These are phyloP conservation scores for Glarea lozoyensis DNA, from an alignment of 495 filamentous ascomycete species.

Conservation along the genomic window DNA sequence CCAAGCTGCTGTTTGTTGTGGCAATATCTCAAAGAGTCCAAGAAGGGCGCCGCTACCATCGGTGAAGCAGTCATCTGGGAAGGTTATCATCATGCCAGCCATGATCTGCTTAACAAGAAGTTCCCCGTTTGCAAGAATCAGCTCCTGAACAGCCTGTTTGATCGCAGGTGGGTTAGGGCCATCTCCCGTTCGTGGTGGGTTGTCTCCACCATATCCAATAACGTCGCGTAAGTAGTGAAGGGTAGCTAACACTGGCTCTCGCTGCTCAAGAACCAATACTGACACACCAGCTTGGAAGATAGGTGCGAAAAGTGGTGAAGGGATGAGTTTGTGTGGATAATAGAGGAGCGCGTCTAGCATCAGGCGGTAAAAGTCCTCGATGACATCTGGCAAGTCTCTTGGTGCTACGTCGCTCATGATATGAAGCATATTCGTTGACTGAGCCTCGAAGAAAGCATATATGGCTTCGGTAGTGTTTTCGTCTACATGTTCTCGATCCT, in stretches of 20 bases:
- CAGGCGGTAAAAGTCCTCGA: conserved; percentile 97
- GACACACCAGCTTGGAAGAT: conserved; percentile 82
- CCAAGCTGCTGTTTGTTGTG: conserved; percentile 67
- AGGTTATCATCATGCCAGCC: conserved; percentile 98
- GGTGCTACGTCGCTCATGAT: conserved; percentile 81
- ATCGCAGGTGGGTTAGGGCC: conserved; percentile 51
- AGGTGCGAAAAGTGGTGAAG: conserved; percentile 63
- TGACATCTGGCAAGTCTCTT: conserved; percentile 88
- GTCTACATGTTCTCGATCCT: conserved; percentile 78
- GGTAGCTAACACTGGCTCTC: conserved; percentile 80
- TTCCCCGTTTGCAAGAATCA: conserved; percentile 66
- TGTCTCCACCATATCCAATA: conserved; percentile 74
- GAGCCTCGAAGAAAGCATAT: conserved; percentile 89
- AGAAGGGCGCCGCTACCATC: conserved; percentile 91
- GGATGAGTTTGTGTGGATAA: conserved; percentile 74
- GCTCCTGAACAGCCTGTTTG: conserved; percentile 59
- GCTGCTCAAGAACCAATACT: conserved; percentile 78
- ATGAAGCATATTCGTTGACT: conserved; percentile 77
- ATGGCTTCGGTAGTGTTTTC: conserved; percentile 76
- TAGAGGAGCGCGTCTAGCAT: conserved; percentile 84
- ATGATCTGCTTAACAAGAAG: conserved; percentile 73
- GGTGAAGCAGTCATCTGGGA: conserved; percentile 87
- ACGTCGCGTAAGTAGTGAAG: conserved; percentile 92
- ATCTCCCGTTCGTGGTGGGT: conserved; percentile 65
- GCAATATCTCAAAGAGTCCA: conserved; percentile 78